Evolutionary conservation across 2,329 filamentous ascomycete species (phyloP).

Genomic region (Colletotrichum higginsianum): DNA sequence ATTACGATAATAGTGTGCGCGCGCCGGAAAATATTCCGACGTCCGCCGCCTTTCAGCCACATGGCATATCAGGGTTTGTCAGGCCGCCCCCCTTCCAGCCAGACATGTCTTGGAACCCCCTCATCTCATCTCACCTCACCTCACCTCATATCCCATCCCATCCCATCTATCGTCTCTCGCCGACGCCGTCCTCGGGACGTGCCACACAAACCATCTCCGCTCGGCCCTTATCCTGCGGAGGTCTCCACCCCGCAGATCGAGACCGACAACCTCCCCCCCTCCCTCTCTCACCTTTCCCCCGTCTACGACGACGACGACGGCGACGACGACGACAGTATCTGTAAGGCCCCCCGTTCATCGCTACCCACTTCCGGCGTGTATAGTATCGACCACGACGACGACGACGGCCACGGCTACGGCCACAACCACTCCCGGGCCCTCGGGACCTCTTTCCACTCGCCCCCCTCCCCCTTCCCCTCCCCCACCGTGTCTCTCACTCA

Average conservation of each 20-base stretch:
- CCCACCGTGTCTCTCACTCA: too few relatives aligned
- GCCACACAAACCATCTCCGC: constrained; percentile 13
- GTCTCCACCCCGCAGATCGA: constrained; percentile 32
- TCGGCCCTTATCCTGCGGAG: constrained; percentile 23
- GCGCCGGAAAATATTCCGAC: neutral
- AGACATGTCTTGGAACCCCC: constrained; percentile 15
- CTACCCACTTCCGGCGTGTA: too few relatives aligned
- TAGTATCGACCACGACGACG: too few relatives aligned
- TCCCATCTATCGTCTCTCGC: neutral
- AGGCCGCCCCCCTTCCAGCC: constrained; percentile 1
- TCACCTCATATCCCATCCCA: too few relatives aligned
- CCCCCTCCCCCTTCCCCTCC: too few relatives aligned
- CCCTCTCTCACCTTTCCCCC: too few relatives aligned
- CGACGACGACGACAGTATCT: too few relatives aligned
- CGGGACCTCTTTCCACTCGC: too few relatives aligned
- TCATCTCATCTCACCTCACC: neutral
- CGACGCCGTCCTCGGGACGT: neutral
- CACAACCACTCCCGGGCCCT: too few relatives aligned
- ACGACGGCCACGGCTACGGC: too few relatives aligned
- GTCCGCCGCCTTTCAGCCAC: constrained; percentile 10
- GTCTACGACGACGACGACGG: too few relatives aligned
- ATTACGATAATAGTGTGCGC: neutral
- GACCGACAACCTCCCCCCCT: constrained; percentile 1
- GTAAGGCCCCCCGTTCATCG: too few relatives aligned
- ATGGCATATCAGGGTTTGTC: constrained; percentile 19